phyloP scores from a whole-genome alignment of 306 rosid genomes.

The Phaseolus lunatus region DNA sequence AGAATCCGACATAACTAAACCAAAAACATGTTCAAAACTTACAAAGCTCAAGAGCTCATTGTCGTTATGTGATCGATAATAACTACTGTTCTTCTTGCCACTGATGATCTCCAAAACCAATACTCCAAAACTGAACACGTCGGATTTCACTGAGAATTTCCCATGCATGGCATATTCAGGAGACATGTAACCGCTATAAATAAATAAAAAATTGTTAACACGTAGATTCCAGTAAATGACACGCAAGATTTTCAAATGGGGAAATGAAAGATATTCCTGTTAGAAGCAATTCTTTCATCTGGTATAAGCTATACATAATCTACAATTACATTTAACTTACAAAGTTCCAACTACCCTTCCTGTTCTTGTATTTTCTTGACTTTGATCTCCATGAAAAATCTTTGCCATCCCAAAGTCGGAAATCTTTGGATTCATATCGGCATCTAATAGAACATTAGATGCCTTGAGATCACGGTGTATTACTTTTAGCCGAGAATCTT shows the following conservation, averaged over 20 bases:
- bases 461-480: constrained; percentile 67
- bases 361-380: constrained; percentile 43
- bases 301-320: background rate
- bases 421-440: constrained; percentile 59
- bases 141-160: constrained; percentile 71
- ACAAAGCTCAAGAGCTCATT: constrained; percentile 46
- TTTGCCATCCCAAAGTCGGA: constrained; percentile 72
- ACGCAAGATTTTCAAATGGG: background rate
- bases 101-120: constrained; percentile 65
- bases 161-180: constrained; percentile 94
- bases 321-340: constrained; percentile 48
- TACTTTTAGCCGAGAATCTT: constrained; percentile 57
- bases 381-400: constrained; percentile 49
- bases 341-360: constrained; percentile 57
- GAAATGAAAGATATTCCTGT: background rate
- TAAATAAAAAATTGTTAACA: background rate
- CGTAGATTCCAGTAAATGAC: background rate
- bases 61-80: background rate
- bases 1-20: background rate
- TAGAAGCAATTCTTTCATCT: background rate
- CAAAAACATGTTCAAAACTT: constrained; percentile 21
- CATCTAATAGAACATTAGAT: constrained; percentile 58
- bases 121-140: constrained; percentile 91
- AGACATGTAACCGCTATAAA: constrained; percentile 87
- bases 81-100: constrained; percentile 45